Evolutionary conservation across 768 basidiomycete genomes (phyloP).

Genomic region (Obba rivulosa): DNA sequence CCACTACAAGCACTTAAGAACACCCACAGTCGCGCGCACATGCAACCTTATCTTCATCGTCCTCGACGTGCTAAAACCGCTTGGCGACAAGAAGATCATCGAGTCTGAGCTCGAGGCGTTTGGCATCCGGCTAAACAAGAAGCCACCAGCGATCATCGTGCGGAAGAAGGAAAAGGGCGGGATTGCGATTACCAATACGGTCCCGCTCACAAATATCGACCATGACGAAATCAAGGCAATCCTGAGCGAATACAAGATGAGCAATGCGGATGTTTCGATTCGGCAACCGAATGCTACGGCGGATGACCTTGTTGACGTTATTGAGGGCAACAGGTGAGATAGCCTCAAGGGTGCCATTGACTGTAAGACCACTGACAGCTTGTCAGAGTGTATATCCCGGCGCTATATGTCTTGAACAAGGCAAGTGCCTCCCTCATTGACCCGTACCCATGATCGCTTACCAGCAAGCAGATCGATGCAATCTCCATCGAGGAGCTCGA

Average conservation of each 20-base stretch:
- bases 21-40: conserved; percentile 78
- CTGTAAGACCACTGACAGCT: background rate
- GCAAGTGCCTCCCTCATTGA: conserved; percentile 1
- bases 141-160: conserved; percentile 80
- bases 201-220: conserved; percentile 92
- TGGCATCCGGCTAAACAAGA: conserved; percentile 94
- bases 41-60: conserved; percentile 99
- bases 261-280: conserved; percentile 87
- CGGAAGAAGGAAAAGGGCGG: conserved; percentile 89
- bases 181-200: conserved; percentile 93
- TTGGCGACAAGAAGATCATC: conserved; percentile 89
- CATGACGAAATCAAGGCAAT: conserved; percentile 95
- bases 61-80: conserved; percentile 96
- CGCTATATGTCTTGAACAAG: conserved; percentile 54
- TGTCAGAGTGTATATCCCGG: conserved; percentile 85
- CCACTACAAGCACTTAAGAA: conserved; percentile 4
- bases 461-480: conserved; percentile 70
- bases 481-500: conserved; percentile 98
- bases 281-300: conserved; percentile 88
- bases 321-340: conserved; percentile 85
- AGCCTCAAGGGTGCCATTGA: background rate
- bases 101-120: conserved; percentile 96
- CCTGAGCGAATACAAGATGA: conserved; percentile 86
- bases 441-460: background rate
- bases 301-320: conserved; percentile 95